Percentiles rank a stretch among this genome's conserved stretches.
phyloP scores from a whole-genome alignment of 805 yeast species.

The Kodamaea kakaduensis region DNA sequence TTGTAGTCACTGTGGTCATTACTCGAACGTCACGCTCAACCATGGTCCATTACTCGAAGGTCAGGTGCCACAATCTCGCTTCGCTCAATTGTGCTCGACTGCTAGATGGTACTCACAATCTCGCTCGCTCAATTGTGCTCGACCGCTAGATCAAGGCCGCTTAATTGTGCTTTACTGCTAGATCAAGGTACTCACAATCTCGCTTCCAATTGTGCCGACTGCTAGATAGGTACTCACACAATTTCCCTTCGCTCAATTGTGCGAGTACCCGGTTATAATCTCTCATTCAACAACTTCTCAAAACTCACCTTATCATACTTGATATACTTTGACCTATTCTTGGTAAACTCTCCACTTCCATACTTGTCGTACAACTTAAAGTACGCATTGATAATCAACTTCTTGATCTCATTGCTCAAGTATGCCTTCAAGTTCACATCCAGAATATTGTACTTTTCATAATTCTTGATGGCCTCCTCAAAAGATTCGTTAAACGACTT shows the following conservation, averaged over 20 bases:
- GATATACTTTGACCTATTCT: slow-evolving; percentile 66
- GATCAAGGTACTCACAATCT: too few relatives aligned
- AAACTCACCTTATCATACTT: slow-evolving; percentile 53
- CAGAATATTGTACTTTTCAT: slow-evolving; percentile 60
- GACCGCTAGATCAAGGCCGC: too few relatives aligned
- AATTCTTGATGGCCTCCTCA: slow-evolving; percentile 68
- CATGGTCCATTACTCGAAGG: too few relatives aligned
- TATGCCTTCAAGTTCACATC: slow-evolving; percentile 62
- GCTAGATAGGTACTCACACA: neutral
- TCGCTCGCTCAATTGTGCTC: too few relatives aligned
- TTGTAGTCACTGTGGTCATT: too few relatives aligned
- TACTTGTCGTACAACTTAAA: slow-evolving; percentile 80
- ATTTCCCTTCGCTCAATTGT: neutral
- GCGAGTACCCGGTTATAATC: slow-evolving; percentile 5
- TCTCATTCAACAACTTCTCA: slow-evolving; percentile 27
- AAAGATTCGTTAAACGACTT: slow-evolving; percentile 76
- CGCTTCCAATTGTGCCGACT: too few relatives aligned
- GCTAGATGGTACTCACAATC: too few relatives aligned
- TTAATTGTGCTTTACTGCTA: too few relatives aligned
- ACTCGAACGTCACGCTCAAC: too few relatives aligned
- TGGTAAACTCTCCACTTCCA: slow-evolving; percentile 63
- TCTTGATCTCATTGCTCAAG: slow-evolving; percentile 66
- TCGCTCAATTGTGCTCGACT: too few relatives aligned
- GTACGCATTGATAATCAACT: slow-evolving; percentile 76
- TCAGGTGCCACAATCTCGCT: too few relatives aligned